Base-by-base conservation (phyloP, 2,329 filamentous ascomycete genomes). In the Epichloe gansuensis region DNA sequence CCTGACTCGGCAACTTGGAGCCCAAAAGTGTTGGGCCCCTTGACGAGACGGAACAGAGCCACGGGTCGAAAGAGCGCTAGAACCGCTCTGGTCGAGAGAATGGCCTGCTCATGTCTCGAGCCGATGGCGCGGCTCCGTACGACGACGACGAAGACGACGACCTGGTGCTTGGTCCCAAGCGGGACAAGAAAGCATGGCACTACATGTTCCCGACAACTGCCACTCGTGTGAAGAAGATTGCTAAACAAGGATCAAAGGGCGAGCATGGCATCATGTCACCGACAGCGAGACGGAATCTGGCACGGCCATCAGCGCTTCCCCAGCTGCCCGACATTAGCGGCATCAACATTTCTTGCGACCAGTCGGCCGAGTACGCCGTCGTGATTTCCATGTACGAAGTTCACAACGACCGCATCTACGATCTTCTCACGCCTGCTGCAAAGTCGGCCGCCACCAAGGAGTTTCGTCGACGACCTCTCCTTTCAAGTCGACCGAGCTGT, bases 301-400 rank as follows among this genome's bases (percentile, higher is more conserved):
- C 84, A 45, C 79, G 85, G 57, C 80, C 86, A 1, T 85, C 83
- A n/a, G 74, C 76, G 2, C 73, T 93, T 5, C 88, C 91, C 1
- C 81, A 85, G 54, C 72, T 76, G 5, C 91, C 91, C 8, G 83
- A 90, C 57, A 81, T 95, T 50, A 81, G 82, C 67, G 75, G 83
- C 50, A 73, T 95, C 44, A 72, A 77, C 4, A 75, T 94, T 0
- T 75, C 81, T 0, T 70, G 66, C 58, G 67, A 70, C 43, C 74
- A 82, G 47, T 78, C 78, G 21, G 81, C 85, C 52, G 88, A 95
- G 60, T 96, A 96, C 61, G 85, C 86, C 4, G 82, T 98, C 51
- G 74, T 98, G 11, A 77, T 98, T 23, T 95, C 90, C 51, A 98
- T 98, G 91, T 97, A 97, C 68, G 93, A 98, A 67, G 91, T 98